Evolutionary conservation across 1,139 yeast species (phyloP).

Genomic region (Kluyveromyces sp.): DNA sequence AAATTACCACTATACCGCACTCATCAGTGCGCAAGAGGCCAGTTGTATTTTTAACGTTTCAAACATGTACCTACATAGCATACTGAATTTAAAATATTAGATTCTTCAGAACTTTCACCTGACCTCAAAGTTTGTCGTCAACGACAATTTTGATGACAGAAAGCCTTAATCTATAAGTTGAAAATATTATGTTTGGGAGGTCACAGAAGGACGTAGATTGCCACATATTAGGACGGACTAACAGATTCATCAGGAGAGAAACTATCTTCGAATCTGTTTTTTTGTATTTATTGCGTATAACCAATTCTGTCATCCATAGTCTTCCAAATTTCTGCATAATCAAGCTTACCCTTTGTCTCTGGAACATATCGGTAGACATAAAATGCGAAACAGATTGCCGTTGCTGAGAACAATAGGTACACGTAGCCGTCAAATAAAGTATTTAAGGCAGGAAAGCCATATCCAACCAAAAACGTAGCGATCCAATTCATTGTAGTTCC

Average conservation of each 20-base stretch:
- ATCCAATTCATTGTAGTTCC: constrained; percentile 90
- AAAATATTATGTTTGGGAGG: background rate
- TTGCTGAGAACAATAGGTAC: constrained; percentile 62
- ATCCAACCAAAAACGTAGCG: constrained; percentile 79
- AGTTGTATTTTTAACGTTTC: constrained; percentile 2
- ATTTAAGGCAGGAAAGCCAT: constrained; percentile 67
- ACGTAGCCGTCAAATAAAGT: constrained; percentile 65
- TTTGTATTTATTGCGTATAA: background rate
- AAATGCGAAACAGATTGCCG: constrained; percentile 43
- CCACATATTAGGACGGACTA: background rate
- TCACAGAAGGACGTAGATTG: background rate
- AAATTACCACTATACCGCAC: background rate
- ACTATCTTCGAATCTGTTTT: no score
- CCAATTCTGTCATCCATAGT: constrained; percentile 1
- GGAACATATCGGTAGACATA: constrained; percentile 53
- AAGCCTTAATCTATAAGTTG: background rate
- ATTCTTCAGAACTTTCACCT: background rate
- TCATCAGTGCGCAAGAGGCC: background rate
- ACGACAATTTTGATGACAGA: background rate
- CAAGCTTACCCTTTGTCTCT: constrained; percentile 63
- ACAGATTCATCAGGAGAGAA: no score
- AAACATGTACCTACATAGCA: background rate
- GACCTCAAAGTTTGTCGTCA: background rate
- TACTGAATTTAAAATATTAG: background rate
- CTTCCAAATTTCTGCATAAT: constrained; percentile 24